Base-by-base conservation (phyloP, 2,329 filamentous ascomycete genomes). In the Hawksworthiomyces lignivorus region DNA sequence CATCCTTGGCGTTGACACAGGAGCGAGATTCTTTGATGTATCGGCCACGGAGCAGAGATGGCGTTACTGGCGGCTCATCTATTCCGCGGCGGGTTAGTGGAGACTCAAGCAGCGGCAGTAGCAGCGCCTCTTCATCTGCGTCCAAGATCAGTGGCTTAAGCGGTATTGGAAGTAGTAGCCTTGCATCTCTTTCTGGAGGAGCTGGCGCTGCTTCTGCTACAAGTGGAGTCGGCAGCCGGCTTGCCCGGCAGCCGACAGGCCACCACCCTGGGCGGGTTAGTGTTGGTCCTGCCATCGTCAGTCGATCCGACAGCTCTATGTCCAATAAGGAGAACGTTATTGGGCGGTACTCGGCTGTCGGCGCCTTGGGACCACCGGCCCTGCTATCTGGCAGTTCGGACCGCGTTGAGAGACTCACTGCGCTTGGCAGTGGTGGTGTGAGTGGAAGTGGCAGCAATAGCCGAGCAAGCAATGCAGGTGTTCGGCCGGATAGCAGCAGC, bases 11-110 rank as follows among this genome's bases (percentile, higher is more conserved):
- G 4, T 37, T 57, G 18, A 61, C 63, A 12, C 58, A 67, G 45
- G 69, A 73, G 50, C 62, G 67, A 8, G 52, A 61, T n/a, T 48
- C 54, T 2, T 46, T 48, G 12, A 30, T 58, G 9, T 62, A 56
- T 44, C 57, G 58, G 12, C 58, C 59, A 2, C 54, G 58, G 4
- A 59, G 57, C 46, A 48, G 57, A 9, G 58, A 61, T 33, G 55
- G 53, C n/a, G 37, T 36, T 4, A 4, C 21, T 1, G 17, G 33
- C 2, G 36, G 41, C 4, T 56, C 58, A 4, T 48, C 48, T 12
- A 56, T 62, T 28, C 57, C 58, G 2, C 53, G 57, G 7, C 51
- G 59, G 4, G 56, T 61, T 3, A 58, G 56, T 39, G 53, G 55
- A 22, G 59, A 62, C 12, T 53, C 54, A n/a, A 44, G 39, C 8